phyloP scores from a whole-genome alignment of 2,329 filamentous ascomycete species.

The Paramyrothecium roridum region DNA sequence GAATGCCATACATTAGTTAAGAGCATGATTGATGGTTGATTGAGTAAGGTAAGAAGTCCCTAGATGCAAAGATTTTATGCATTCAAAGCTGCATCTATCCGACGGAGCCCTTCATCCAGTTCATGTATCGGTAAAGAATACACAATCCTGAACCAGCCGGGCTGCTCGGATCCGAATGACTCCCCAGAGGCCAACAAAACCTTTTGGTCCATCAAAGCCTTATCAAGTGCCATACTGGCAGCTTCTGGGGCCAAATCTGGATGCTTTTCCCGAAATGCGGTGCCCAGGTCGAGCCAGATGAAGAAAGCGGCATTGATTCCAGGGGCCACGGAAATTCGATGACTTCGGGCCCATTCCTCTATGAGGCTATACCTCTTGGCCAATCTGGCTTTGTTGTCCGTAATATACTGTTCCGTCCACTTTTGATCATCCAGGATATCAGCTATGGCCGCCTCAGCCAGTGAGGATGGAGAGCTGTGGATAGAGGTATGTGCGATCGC shows the following conservation, averaged over 20 bases:
- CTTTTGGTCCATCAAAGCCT: slow-evolving; percentile 22
- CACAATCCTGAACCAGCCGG: slow-evolving; percentile 36
- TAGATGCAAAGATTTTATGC: no score
- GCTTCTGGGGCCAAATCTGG: slow-evolving; percentile 9
- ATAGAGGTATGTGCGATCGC: slow-evolving; percentile 33
- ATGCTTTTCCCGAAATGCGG: slow-evolving; percentile 18
- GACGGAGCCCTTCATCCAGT: slow-evolving; percentile 21
- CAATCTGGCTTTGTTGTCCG: slow-evolving; percentile 36
- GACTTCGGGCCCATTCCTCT: slow-evolving; percentile 28
- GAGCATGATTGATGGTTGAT: no score
- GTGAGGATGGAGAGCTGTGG: slow-evolving; percentile 41
- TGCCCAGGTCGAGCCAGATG: slow-evolving; percentile 47
- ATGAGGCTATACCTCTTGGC: slow-evolving; percentile 34
- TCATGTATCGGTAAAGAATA: slow-evolving; percentile 28
- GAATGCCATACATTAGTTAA: no score
- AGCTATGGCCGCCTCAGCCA: slow-evolving; percentile 36
- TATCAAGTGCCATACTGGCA: slow-evolving; percentile 20
- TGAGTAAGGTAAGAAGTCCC: no score
- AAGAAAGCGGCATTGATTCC: slow-evolving; percentile 54
- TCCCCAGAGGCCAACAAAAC: slow-evolving; percentile 33
- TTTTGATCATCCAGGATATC: slow-evolving; percentile 39
- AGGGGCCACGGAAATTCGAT: slow-evolving; percentile 40
- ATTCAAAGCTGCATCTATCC: slow-evolving; percentile 3
- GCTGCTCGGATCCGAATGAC: slow-evolving; percentile 32
- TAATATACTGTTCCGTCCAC: slow-evolving; percentile 41